Evolutionary conservation across 106 monocot species (phyloP), one percentile per base, ranked within the genome.

Genomic region (Hemerocallis citrina): DNA sequence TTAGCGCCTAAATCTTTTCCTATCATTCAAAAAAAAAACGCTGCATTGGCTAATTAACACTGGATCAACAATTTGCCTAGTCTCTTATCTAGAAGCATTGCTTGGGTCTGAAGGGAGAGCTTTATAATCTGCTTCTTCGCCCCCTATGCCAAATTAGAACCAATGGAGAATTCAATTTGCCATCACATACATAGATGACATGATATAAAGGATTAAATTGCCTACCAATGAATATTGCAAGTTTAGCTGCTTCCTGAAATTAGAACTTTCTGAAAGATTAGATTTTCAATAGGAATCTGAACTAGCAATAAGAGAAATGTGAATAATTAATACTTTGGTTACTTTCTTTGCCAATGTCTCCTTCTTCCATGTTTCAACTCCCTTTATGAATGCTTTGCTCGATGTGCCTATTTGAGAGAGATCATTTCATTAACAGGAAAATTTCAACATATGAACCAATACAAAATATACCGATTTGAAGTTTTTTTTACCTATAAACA

Each of bases 301-400:
- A n/a, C n/a, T 3, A 47, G 6, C 0, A 47, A 21, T 19, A 47
- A 0, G 1, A n/a, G n/a, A 47, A 19, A 4, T 4, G 22, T 49
- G 25, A 3, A 50, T 22, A 27, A 27, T 10, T 50, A 3, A 50
- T n/a, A n/a, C n/a, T 7, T 15, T 3, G 11, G 4, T 23, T 63
- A 83, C 83, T 72, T 78, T 83, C 41, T 75, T 83, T 12, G 68
- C 30, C 15, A 83, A 30, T 6, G 83, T 78, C 41, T 83, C 83
- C 64, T 83, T 83, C 71, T 83, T 83, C 83, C 83, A 83, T 45
- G 83, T 78, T 27, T 83, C 83, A 3, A 78, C 55, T 6, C 83
- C 83, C 62, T 67, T 83, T 52, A 83, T 45, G 64, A 83, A 83
- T 37, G 83, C 74, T 64, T 83, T 83, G 38, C 50, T 75, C 16